Percentiles rank a stretch among this genome's conserved stretches.
Conservation (phyloP, 352 stramenopile species). For the Blastocystis sp. region DNA sequence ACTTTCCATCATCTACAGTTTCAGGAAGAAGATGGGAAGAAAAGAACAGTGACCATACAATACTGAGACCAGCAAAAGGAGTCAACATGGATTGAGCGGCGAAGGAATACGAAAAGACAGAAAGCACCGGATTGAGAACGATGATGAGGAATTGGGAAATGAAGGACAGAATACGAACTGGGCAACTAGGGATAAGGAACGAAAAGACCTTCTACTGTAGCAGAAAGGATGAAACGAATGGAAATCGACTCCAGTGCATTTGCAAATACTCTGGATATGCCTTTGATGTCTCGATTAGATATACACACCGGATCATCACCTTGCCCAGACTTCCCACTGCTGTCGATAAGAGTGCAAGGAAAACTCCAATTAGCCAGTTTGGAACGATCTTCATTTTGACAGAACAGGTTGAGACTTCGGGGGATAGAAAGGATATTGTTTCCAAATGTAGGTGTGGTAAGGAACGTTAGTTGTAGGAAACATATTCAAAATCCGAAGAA, state of each 20-base stretch:
- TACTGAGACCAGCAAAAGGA: conserved; percentile 39
- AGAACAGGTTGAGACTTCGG: neutral
- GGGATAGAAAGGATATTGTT: neutral
- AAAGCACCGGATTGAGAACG: conserved; percentile 36
- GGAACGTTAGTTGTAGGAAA: too few relatives aligned
- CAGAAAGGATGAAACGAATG: conserved; percentile 33
- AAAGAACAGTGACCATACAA: conserved; percentile 49
- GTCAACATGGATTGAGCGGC: conserved; percentile 43
- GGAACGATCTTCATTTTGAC: conserved; percentile 21
- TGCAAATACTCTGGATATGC: conserved; percentile 17
- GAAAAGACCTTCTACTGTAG: neutral
- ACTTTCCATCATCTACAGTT: neutral
- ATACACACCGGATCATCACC: conserved; percentile 42
- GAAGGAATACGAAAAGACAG: conserved; percentile 41
- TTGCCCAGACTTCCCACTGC: conserved; percentile 47
- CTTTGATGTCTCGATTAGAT: conserved; percentile 9
- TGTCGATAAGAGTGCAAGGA: conserved; percentile 32
- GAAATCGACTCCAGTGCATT: conserved; percentile 20
- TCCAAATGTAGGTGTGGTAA: too few relatives aligned
- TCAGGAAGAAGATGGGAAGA: conserved; percentile 31
- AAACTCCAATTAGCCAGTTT: conserved; percentile 23
- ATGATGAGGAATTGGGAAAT: conserved; percentile 31
- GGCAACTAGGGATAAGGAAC: neutral
- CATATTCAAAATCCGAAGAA: too few relatives aligned
- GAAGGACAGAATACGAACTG: neutral